Conservation (phyloP, 495 filamentous ascomycete genomes). For the Penicillium chermesinum region DNA sequence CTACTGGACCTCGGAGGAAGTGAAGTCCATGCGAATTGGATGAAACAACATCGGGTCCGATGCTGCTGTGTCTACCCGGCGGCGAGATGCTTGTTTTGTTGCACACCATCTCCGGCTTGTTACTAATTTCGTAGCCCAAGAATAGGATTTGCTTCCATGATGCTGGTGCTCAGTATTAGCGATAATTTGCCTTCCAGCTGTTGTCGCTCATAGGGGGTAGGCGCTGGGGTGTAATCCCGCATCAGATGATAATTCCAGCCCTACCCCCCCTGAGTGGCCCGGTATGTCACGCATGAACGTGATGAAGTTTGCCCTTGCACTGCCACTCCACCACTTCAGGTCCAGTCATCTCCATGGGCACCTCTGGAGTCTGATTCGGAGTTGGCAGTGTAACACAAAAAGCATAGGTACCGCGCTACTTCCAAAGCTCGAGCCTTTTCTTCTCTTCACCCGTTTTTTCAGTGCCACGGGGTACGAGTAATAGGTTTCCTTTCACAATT, state of each 20-base stretch:
- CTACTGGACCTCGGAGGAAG: not conserved
- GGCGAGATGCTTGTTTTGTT: slow-evolving; percentile 20
- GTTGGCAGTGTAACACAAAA: not conserved
- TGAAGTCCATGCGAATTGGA: slow-evolving; percentile 11
- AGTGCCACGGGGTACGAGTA: not conserved
- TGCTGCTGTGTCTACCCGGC: slow-evolving; percentile 21
- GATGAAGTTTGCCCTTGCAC: not conserved
- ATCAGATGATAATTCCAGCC: not conserved
- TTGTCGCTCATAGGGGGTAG: too few species aligned
- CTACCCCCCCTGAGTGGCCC: not conserved
- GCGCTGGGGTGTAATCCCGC: too few species aligned
- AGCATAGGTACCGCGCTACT: not conserved
- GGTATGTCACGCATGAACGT: not conserved
- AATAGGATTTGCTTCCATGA: slow-evolving; percentile 3
- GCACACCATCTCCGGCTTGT: slow-evolving; percentile 19
- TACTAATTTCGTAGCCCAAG: too few species aligned
- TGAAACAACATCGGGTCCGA: slow-evolving; percentile 24
- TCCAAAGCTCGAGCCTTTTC: not conserved
- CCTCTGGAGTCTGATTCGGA: not conserved
- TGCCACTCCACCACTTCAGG: not conserved
- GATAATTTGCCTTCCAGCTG: too few species aligned
- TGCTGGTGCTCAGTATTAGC: too few species aligned
- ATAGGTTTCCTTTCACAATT: not conserved
- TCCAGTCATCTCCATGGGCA: not conserved
- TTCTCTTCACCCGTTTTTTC: not conserved